These are phyloP conservation scores for Tylopilus sp. DNA, from an alignment of 768 basidiomycete species.

Conservation along the genomic window DNA sequence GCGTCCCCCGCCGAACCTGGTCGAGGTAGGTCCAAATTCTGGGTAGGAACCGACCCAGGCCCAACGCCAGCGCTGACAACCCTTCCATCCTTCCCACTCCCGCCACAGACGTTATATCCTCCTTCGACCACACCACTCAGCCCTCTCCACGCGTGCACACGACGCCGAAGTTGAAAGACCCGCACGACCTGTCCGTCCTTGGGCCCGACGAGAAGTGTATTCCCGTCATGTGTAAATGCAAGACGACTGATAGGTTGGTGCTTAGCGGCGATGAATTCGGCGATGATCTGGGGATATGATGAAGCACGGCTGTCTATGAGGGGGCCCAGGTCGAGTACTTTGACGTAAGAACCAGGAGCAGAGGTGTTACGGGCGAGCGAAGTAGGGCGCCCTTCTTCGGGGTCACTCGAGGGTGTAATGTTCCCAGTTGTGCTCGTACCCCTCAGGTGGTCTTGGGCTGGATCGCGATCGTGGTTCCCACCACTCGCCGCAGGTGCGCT, in stretches of 20 bases:
- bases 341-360: slow-evolving; percentile 45
- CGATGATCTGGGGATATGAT: slow-evolving; percentile 32
- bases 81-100: slow-evolving; percentile 1
- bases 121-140: background rate
- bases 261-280: slow-evolving; percentile 48
- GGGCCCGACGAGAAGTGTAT: slow-evolving; percentile 45
- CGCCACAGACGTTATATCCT: background rate
- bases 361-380: slow-evolving; percentile 4
- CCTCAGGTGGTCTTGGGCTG: slow-evolving; percentile 8
- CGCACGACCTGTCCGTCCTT: slow-evolving; percentile 54
- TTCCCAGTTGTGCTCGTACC: slow-evolving; percentile 10
- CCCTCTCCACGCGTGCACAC: slow-evolving; percentile 19
- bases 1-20: slow-evolving; percentile 15
- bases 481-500: slow-evolving; percentile 35
- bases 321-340: slow-evolving; percentile 52
- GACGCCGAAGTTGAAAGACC: slow-evolving; percentile 43
- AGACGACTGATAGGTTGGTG: slow-evolving; percentile 47
- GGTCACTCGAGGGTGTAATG: slow-evolving; percentile 10
- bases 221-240: slow-evolving; percentile 53
- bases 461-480: slow-evolving; percentile 15
- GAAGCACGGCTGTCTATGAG: slow-evolving; percentile 25
- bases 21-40: slow-evolving; percentile 1
- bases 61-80: slow-evolving; percentile 1
- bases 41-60: background rate
- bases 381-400: slow-evolving; percentile 8